Conservation (phyloP, 257 asterid species). For the Capsicum baccatum region DNA sequence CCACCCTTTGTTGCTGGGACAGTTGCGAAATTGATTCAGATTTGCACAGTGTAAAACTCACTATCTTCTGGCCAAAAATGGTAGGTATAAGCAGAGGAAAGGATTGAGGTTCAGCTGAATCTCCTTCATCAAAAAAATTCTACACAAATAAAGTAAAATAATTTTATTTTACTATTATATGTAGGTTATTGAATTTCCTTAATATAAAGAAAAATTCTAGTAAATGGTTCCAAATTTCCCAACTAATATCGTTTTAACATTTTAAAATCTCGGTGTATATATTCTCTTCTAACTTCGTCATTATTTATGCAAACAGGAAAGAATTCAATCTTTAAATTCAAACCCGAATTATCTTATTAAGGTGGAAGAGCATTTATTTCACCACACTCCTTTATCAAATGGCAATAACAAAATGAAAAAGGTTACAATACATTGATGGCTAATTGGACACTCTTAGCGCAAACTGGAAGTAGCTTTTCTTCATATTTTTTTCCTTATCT, state of each 20-base stretch:
- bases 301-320: no score
- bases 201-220: not conserved
- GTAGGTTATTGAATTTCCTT: not conserved
- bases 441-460: constrained; percentile 17
- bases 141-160: not conserved
- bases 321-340: no score
- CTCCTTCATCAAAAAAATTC: not conserved
- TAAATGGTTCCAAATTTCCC: no score
- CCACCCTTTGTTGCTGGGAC: not conserved
- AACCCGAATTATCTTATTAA: no score
- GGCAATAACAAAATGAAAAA: not conserved
- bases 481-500: not conserved
- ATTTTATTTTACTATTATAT: not conserved
- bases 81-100: not conserved
- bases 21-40: no score
- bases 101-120: not conserved
- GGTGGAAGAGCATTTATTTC: no score
- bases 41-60: not conserved
- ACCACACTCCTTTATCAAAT: not conserved
- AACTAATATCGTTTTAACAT: no score
- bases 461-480: not conserved
- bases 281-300: no score
- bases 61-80: not conserved
- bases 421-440: not conserved
- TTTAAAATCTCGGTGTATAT: no score